Base-by-base conservation (phyloP, 2,329 filamentous ascomycete genomes). In the Gyromitra esculenta region DNA sequence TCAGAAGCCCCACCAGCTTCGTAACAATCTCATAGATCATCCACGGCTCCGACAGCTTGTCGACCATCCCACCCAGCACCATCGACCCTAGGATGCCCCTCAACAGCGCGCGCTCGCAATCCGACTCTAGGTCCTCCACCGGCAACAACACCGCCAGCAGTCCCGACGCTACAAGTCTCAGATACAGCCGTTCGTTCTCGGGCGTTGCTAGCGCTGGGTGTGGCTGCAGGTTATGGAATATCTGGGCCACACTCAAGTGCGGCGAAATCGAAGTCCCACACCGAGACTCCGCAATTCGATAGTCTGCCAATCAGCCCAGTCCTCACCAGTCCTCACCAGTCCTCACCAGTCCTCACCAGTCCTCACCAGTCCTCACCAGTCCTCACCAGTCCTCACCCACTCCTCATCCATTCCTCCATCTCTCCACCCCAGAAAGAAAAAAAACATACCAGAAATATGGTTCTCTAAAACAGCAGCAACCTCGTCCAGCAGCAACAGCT, bases 111-210 rank as follows among this genome's bases (percentile, higher is more conserved):
- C 92, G 91, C 81, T 98, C 86, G 83, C 93, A 97, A 69, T 89
- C 89, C 83, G 97, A 98, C 81, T 95, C 90, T 50, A 98, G 86
- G 83, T 98, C 95, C 81, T 98, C 95, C 15, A 94, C 96, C 8
- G 96, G 96, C 21, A 99, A 87, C 15, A 99, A 87, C 67, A 97
- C 87, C 31, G 93, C 91, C 77, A 99, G 86, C 48, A 94, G 87
- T 39, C 91, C 92, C 82, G 94, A 90, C 15, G 94, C 91, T n/a
- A 98, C 87, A 73, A 98, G 86, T 82, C 97, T 93, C 80, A 95
- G 91, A 86, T 97, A 98, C 59, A 89, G 87, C 35, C 87, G 87
- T 85, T 98, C 96, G 81, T 94, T 95, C 77, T 91, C 88, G 73
- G 86, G 85, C 72, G 88, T 85, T 75, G 86, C 82, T 60, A 87